A percentile compares a stretch with the other conserved stretches of the same genome.
These are phyloP conservation scores for Colletotrichum magnum DNA, from an alignment of 2,329 filamentous ascomycete species.

Conservation along the genomic window DNA sequence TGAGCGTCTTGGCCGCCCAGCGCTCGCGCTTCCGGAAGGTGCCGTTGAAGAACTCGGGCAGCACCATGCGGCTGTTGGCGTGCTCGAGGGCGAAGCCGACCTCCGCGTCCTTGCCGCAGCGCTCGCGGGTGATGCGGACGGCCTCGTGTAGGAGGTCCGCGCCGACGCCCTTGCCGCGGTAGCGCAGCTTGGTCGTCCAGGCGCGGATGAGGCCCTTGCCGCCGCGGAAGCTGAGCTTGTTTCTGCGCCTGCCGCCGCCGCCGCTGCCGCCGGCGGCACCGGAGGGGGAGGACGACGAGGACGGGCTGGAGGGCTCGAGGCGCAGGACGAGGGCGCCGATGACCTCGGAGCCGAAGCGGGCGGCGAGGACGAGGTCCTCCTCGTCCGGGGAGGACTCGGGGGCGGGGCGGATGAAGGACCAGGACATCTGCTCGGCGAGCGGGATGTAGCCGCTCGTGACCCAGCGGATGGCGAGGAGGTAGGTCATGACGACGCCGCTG, in stretches of 20 bases:
- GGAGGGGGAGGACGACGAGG: not conserved
- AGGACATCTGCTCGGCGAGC: slow-evolving; percentile 72
- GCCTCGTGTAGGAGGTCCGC: slow-evolving; percentile 80
- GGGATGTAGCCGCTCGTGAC: slow-evolving; percentile 73
- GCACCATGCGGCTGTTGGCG: slow-evolving; percentile 77
- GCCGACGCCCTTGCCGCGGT: slow-evolving; percentile 81
- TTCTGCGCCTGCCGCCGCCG: slow-evolving; percentile 52
- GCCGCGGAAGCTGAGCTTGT: slow-evolving; percentile 62
- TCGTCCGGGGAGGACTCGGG: slow-evolving; percentile 50
- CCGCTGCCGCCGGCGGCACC: slow-evolving; percentile 42
- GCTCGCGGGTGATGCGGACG: slow-evolving; percentile 75
- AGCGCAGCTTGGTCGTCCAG: slow-evolving; percentile 82
- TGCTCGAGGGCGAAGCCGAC: slow-evolving; percentile 83
- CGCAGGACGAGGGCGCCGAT: slow-evolving; percentile 80
- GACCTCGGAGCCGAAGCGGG: slow-evolving; percentile 76
- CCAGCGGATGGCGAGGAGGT: slow-evolving; percentile 73
- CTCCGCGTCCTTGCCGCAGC: slow-evolving; percentile 76
- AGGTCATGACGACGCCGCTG: slow-evolving; percentile 74
- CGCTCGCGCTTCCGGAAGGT: slow-evolving; percentile 72
- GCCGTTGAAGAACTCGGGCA: slow-evolving; percentile 75
- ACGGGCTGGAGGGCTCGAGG: slow-evolving; percentile 63
- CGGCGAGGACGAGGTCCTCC: slow-evolving; percentile 74
- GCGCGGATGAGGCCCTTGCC: slow-evolving; percentile 82
- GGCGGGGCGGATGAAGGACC: slow-evolving; percentile 71
- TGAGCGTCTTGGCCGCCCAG: slow-evolving; percentile 67